Base-by-base conservation (phyloP, 257 asterid genomes). In the Phtheirospermum japonicum region DNA sequence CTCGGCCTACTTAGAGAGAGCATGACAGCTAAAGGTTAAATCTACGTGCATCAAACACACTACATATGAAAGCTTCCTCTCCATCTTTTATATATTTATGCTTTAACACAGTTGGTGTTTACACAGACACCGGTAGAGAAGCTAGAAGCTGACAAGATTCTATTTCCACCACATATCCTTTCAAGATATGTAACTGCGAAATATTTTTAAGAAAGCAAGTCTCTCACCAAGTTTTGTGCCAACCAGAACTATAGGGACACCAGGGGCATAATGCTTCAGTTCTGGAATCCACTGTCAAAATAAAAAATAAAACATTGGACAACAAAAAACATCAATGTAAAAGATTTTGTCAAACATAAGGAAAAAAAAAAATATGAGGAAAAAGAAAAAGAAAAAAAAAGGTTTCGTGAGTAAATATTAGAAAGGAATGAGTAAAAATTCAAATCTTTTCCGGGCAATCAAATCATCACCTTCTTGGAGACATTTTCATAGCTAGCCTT, bases 401-500 rank as follows among this genome's bases (percentile, higher is more conserved):
- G 45, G 4, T 39, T 39, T 17, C 7, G 30, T 34, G 17, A 18
- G 48, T 39, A 36, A 19, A 48, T 14, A 48, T 1, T 17, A 30
- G 30, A 36, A 58, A 52, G 61, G 53, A 56, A 67, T 30, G 62
- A 46, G 67, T 34, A 9, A 45, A 36, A 71, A 56, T 9, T 1
- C 34, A 30, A 36, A 59, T 42, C 7, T 36, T 42, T 52, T 40
- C 36, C 45, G 4, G 40, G 63, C 18, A 17, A 48, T 56, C 45
- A 69, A 59, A 62, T 45, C 36, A 31, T 51, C 33, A 85, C 94
- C 88, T 85, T 85, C 79, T 85, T 85, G 58, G 87, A 79, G 51
- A 83, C 82, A 71, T 85, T 85, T 76, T 85, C 94, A 66, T 85
- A 85, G 82, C 94, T 85, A 49, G 90, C 88, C 72, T 83, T 79